Evolutionary conservation across 768 basidiomycete species (phyloP), one percentile per base, ranked within the genome.

Genomic region (Lactarius quietus): DNA sequence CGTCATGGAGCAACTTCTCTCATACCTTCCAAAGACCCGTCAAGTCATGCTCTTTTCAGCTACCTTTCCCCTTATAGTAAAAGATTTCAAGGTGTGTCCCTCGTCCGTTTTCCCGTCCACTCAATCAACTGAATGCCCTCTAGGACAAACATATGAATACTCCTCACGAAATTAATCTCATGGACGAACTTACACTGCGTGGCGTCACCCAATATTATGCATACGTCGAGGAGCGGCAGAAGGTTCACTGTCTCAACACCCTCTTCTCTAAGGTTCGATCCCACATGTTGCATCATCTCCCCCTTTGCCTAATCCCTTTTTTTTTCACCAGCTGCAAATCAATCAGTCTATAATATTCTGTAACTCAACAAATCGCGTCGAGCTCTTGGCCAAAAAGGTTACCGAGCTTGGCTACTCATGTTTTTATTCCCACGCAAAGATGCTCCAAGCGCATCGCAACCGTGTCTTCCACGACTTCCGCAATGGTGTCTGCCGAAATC

Each of bases 331-430:
- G 93, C 86, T 99, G 58, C 96, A 98, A 95, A 99, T 99, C 83
- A 99, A 99, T 80, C 96, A 99, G 80, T 98, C 96, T 65, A 98
- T 99, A 79, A 99, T 99, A 75, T 99, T 99, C 80, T 99, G 96
- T 80, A 99, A 99, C 83, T 98, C 96, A 69, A 99, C 96, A 73
- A 97, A 98, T 82, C 94, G 96, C 64, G 96, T 99, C 80, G 96
- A 99, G 79, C 90, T 99, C 56, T 85, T 99, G 71, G 96, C 96
- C 67, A 98, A 98, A 82, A 99, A 99, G 80, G 94, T 99, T 72
- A 99, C 96, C 15, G 97, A 99, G 74, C 89, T 98, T 60, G 96
- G 96, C 69, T 99, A 98, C 76, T 99, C 96, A 52, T 99, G 96
- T 82, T 99, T 99, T 87, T 99, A 97, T 83, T 98, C 96, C 58